Evolutionary conservation across 352 stramenopile genomes (phyloP).

Genomic region (Aphanomyces invadans): DNA sequence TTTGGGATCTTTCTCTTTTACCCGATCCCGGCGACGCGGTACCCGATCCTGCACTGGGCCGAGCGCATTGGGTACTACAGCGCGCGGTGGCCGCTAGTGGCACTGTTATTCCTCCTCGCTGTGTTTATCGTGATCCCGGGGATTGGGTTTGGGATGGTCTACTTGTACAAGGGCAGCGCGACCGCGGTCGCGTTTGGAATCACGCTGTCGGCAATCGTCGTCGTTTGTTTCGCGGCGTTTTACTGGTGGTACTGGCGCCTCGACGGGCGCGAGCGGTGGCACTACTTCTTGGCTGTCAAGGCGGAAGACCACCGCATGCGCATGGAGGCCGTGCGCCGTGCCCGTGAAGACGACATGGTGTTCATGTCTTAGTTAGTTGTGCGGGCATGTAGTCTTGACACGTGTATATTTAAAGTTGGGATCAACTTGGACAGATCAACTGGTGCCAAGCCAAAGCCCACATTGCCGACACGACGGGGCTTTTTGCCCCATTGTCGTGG

Average conservation of each 20-base stretch:
- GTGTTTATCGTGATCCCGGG: constrained; percentile 46
- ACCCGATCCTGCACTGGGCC: constrained; percentile 64
- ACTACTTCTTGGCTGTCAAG: constrained; percentile 27
- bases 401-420: neutral
- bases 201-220: constrained; percentile 5
- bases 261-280: constrained; percentile 21
- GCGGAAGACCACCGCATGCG: neutral
- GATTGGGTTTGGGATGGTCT: constrained; percentile 42
- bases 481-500: too few relatives aligned
- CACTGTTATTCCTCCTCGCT: constrained; percentile 41
- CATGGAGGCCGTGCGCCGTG: neutral
- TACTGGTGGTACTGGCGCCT: constrained; percentile 25
- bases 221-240: neutral
- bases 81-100: constrained; percentile 43
- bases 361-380: neutral
- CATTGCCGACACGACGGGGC: too few relatives aligned
- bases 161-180: constrained; percentile 37
- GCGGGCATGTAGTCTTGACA: neutral
- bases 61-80: constrained; percentile 58
- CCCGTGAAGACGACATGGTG: neutral
- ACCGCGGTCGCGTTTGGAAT: constrained; percentile 24
- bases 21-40: constrained; percentile 60
- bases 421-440: neutral
- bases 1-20: constrained; percentile 74
- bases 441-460: too few relatives aligned